phyloP scores from a whole-genome alignment of 768 basidiomycete genomes.

The Atractiella rhizophila region DNA sequence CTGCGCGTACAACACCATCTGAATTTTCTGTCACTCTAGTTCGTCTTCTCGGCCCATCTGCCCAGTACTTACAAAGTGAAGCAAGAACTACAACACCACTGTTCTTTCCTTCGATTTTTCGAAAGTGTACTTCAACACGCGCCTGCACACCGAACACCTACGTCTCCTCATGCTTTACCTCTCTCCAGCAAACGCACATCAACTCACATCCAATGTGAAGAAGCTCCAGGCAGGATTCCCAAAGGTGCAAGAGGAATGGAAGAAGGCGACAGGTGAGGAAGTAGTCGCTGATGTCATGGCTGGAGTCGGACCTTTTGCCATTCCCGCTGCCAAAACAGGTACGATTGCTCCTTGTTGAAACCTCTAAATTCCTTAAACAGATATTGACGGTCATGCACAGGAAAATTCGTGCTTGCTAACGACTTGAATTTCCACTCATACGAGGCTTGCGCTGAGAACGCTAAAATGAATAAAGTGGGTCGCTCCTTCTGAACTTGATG shows the following conservation, averaged over 20 bases:
- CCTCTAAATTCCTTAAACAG: no score
- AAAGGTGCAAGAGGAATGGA: no score
- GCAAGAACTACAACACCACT: conserved; percentile 61
- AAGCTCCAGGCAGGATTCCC: no score
- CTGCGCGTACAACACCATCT: no score
- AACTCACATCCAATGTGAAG: no score
- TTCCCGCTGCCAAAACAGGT: conserved; percentile 83
- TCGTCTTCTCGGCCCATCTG: conserved; percentile 18
- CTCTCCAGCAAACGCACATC: no score
- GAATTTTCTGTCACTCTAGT: conserved; percentile 73
- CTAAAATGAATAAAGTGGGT: conserved; percentile 47
- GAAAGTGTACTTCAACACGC: conserved; percentile 93
- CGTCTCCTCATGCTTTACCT: conserved; percentile 51
- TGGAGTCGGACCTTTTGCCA: conserved; percentile 84
- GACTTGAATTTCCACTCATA: conserved; percentile 78
- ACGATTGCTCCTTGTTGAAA: no score
- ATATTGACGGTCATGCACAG: no score
- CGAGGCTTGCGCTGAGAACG: conserved; percentile 49
- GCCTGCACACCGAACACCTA: conserved; percentile 70
- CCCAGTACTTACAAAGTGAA: no score
- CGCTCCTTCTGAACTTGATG: neutral
- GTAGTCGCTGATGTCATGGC: conserved; percentile 85
- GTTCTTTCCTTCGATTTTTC: conserved; percentile 87
- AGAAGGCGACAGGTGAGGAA: conserved; percentile 32
- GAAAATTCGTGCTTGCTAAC: conserved; percentile 64